Conservation (phyloP, 768 basidiomycete genomes). For the Candolleomyces eurysporus region DNA sequence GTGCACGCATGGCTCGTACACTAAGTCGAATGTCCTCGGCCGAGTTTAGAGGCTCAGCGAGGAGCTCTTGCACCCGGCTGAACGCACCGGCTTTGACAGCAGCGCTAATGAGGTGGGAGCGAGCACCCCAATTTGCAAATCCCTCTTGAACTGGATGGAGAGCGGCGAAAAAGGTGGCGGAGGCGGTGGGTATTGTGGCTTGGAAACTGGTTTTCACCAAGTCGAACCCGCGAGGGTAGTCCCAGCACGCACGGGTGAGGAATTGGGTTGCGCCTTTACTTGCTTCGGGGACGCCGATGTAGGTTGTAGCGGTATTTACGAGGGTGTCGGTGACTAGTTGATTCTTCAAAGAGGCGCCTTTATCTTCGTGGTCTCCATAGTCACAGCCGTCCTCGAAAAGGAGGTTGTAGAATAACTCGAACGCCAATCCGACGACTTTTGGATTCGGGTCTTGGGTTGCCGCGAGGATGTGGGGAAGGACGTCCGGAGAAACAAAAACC, state of each 20-base stretch:
- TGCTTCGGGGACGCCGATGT: conserved; percentile 9
- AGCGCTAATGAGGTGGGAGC: conserved; percentile 14
- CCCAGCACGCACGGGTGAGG: conserved; percentile 15
- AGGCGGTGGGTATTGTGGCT: conserved; percentile 10
- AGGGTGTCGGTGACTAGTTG: conserved; percentile 13
- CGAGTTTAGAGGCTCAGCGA: neutral
- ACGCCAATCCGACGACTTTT: conserved; percentile 6
- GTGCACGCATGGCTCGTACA: conserved; percentile 13
- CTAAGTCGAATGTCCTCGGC: conserved; percentile 10
- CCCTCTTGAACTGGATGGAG: neutral
- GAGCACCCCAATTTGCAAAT: neutral
- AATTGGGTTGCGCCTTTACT: conserved; percentile 13
- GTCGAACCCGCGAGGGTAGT: conserved; percentile 15
- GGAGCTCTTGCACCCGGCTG: conserved; percentile 5
- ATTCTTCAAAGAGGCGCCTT: conserved; percentile 17
- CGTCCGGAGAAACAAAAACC: conserved; percentile 6
- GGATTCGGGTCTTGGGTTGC: conserved; percentile 2
- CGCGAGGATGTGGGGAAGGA: conserved; percentile 9
- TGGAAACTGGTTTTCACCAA: conserved; percentile 14
- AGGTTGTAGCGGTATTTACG: conserved; percentile 5
- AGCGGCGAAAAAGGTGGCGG: conserved; percentile 14
- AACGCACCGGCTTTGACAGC: conserved; percentile 19
- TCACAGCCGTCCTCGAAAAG: conserved; percentile 5
- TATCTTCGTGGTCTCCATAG: conserved; percentile 7
- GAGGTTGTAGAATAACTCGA: conserved; percentile 13